Base-by-base conservation (phyloP, 345 rosid genomes). In the Mercurialis annua region DNA sequence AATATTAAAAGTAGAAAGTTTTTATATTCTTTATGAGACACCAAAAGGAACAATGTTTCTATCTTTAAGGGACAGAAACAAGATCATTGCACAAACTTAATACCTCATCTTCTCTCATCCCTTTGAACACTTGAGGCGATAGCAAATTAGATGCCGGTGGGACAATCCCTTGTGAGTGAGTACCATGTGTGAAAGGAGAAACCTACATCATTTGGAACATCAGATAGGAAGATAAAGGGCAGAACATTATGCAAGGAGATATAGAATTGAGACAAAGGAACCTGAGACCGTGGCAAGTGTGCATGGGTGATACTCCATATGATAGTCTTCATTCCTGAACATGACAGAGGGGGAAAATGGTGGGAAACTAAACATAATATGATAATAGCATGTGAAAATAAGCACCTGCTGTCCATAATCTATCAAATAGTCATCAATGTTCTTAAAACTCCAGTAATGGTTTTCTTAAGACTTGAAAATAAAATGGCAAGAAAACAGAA, bases 61-160 rank as follows among this genome's bases (percentile, higher is more conserved):
- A n/a, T n/a, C n/a, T n/a, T n/a, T n/a, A n/a, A n/a, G n/a, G n/a
- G n/a, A n/a, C 38, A 56, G 31, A 10, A 24, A 36, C 56, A 52
- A 26, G 40, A 65, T 65, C 36, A 10, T 38, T 40, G 34, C 64
- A 52, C 34, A 21, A 10, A 63, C 38, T 10, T 10, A 46, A 46
- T 83, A 94, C 99, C 99, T 94, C 99, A 80, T 94, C 99, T 82
- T 94, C 96, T 70, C 90, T 82, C 95, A 92, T 78, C 77, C 98
- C 99, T 83, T 86, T 94, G 79, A 89, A 89, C 42, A 83, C 90
- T 79, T 89, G 96, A 67, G 91, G 79, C 56, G 84, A 82, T 16
- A 86, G 80, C 67, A 81, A 51, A 71, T 71, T 83, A 64, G 96
- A 78, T 46, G 92, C 73, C 40, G 85, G 74, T 62, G 97, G 77